These are phyloP conservation scores for Bruguiera hainesii DNA, from an alignment of 441 rosid genomes.

Conservation along the genomic window DNA sequence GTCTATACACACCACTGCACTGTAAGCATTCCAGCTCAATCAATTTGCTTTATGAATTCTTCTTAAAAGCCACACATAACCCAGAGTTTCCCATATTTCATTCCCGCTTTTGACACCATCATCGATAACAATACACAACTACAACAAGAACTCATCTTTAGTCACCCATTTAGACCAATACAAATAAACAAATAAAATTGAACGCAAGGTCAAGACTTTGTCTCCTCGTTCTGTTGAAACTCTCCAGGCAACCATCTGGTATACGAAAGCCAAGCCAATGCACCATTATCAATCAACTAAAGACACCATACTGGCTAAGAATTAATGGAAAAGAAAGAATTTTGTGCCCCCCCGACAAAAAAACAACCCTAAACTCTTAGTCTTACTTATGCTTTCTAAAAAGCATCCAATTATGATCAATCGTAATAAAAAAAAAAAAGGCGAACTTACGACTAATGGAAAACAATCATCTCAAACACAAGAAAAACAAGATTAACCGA, in stretches of 20 bases:
- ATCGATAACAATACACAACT: not conserved
- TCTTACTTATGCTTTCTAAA: not conserved
- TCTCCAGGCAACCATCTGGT: no score
- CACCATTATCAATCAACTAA: not conserved
- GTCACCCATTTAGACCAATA: not conserved
- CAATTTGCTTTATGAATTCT: not conserved
- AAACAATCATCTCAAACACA: not conserved
- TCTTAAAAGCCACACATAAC: not conserved
- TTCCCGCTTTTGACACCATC: not conserved
- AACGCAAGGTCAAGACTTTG: no score
- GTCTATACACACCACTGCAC: not conserved
- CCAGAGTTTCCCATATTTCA: not conserved
- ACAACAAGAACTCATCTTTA: not conserved
- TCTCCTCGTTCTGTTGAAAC: no score
- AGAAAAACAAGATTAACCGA: constrained; percentile 15
- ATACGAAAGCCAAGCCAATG: not conserved
- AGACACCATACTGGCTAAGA: not conserved
- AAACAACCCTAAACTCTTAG: constrained; percentile 3
- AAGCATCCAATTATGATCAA: not conserved
- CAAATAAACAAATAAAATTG: no score
- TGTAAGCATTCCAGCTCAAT: not conserved
- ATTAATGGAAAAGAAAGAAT: not conserved
- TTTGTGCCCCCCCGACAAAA: no score
- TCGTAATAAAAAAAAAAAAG: not conserved
- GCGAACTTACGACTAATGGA: not conserved